Evolutionary conservation across 106 monocot genomes (phyloP).

Genomic region (Alisma plantagoaquatica): DNA sequence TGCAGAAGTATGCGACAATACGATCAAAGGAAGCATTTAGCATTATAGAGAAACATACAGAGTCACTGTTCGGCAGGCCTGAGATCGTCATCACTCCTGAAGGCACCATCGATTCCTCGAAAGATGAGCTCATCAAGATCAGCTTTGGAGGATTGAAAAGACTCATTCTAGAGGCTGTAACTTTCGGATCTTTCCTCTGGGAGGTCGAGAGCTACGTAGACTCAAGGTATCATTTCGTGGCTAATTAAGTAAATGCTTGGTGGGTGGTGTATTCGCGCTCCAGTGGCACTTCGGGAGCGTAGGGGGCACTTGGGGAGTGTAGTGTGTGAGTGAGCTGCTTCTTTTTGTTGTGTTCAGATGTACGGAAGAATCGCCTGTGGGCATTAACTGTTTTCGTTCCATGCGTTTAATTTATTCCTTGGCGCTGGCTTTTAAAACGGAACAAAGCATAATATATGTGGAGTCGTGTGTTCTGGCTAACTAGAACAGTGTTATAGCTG

Average conservation of each 20-base stretch:
- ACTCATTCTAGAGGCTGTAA: conserved; percentile 79
- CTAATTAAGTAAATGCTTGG: conserved; percentile 25
- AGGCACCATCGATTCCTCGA: conserved; percentile 52
- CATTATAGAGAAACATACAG: conserved; percentile 80
- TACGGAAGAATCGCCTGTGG: too few species aligned
- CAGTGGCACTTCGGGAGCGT: too few species aligned
- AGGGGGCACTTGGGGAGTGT: too few species aligned
- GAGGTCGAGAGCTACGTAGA: conserved; percentile 88
- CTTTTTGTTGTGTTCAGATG: too few species aligned
- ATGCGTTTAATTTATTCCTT: too few species aligned
- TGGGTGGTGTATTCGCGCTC: too few species aligned
- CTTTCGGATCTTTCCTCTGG: conserved; percentile 92
- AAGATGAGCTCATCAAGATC: conserved; percentile 66
- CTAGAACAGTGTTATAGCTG: too few species aligned
- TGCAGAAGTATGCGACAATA: conserved; percentile 55
- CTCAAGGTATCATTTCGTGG: conserved; percentile 73
- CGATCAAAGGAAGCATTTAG: conserved; percentile 76
- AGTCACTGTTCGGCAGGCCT: conserved; percentile 72
- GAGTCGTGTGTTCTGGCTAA: too few species aligned
- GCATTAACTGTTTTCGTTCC: too few species aligned
- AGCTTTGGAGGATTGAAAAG: conserved; percentile 62
- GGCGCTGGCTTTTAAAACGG: too few species aligned
- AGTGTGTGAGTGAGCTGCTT: too few species aligned
- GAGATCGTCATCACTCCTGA: conserved; percentile 44
- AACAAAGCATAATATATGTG: too few species aligned